Evolutionary conservation across 352 stramenopile genomes (phyloP).

Genomic region (Peronospora tabacina): DNA sequence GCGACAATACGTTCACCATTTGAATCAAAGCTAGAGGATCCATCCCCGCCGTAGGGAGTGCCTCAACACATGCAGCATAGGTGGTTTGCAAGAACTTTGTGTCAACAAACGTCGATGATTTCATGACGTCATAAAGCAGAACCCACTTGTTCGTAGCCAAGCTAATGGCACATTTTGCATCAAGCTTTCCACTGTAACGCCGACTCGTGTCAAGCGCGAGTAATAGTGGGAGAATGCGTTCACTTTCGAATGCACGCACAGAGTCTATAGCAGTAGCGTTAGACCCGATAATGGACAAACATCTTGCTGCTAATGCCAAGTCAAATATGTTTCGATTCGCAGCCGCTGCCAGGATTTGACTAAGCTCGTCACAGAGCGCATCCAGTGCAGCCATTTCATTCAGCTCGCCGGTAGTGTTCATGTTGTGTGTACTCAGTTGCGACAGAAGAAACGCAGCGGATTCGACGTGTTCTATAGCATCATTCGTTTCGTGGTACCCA

Average conservation of each 20-base stretch:
- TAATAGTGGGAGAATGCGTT: slow-evolving; percentile 30
- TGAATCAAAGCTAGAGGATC: slow-evolving; percentile 49
- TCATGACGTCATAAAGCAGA: slow-evolving; percentile 42
- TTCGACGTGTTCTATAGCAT: slow-evolving; percentile 17
- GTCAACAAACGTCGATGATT: slow-evolving; percentile 41
- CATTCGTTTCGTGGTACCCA: slow-evolving; percentile 21
- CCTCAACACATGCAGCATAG: slow-evolving; percentile 40
- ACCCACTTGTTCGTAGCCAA: slow-evolving; percentile 53
- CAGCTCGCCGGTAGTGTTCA: slow-evolving; percentile 29
- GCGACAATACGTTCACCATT: slow-evolving; percentile 61
- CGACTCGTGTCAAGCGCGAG: slow-evolving; percentile 29
- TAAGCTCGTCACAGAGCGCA: slow-evolving; percentile 29
- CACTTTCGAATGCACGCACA: slow-evolving; percentile 30
- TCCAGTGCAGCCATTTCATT: slow-evolving; percentile 24
- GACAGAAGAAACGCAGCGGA: slow-evolving; percentile 31
- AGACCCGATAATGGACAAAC: slow-evolving; percentile 27
- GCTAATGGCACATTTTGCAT: slow-evolving; percentile 28
- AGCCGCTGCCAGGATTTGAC: slow-evolving; percentile 11
- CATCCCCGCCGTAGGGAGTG: slow-evolving; percentile 46
- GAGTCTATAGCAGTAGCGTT: slow-evolving; percentile 29
- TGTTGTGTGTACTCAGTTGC: slow-evolving; percentile 36
- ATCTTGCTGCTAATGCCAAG: slow-evolving; percentile 33
- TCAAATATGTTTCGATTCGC: slow-evolving; percentile 18
- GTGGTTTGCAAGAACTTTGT: slow-evolving; percentile 32
- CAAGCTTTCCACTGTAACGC: slow-evolving; percentile 24